phyloP scores from a whole-genome alignment of 768 basidiomycete genomes.

The Russula virescens region DNA sequence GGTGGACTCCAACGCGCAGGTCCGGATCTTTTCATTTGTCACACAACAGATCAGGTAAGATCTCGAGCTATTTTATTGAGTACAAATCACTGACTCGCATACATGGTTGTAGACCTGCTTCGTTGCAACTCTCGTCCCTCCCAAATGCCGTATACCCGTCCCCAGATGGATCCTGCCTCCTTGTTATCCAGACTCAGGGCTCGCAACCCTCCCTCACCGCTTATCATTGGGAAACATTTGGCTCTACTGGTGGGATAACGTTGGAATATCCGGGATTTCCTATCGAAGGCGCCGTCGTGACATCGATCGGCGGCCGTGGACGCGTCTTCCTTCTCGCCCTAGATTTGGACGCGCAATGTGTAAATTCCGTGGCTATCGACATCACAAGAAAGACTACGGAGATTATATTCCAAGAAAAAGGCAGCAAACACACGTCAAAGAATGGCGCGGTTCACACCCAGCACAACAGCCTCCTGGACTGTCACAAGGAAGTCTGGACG shows the following conservation, averaged over 20 bases:
- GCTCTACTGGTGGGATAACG: conserved; percentile 40
- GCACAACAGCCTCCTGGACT: conserved; percentile 35
- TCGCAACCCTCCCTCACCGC: conserved; percentile 29
- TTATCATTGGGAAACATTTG: conserved; percentile 55
- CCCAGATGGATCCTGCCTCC: conserved; percentile 50
- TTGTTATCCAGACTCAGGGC: conserved; percentile 30
- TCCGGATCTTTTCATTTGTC: conserved; percentile 47
- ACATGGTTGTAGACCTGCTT: conserved; percentile 36
- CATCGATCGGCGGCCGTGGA: conserved; percentile 41
- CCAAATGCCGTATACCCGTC: conserved; percentile 39
- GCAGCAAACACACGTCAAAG: conserved; percentile 22
- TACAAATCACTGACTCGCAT: background rate
- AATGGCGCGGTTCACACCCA: conserved; percentile 25
- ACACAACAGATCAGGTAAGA: conserved; percentile 49
- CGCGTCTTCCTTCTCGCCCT: conserved; percentile 41
- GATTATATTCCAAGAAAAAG: conserved; percentile 47
- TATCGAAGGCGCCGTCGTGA: conserved; percentile 31
- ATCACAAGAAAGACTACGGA: conserved; percentile 54
- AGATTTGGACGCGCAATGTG: conserved; percentile 31
- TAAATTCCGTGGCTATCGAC: conserved; percentile 42
- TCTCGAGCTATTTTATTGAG: background rate
- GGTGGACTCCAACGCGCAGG: conserved; percentile 39
- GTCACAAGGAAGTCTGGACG: conserved; percentile 13
- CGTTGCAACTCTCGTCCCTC: conserved; percentile 33
- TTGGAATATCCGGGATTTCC: conserved; percentile 32